A percentile compares a stretch with the other conserved stretches of the same genome.
phyloP scores from a whole-genome alignment of 257 asterid species.

The Solanum verrucosum region DNA sequence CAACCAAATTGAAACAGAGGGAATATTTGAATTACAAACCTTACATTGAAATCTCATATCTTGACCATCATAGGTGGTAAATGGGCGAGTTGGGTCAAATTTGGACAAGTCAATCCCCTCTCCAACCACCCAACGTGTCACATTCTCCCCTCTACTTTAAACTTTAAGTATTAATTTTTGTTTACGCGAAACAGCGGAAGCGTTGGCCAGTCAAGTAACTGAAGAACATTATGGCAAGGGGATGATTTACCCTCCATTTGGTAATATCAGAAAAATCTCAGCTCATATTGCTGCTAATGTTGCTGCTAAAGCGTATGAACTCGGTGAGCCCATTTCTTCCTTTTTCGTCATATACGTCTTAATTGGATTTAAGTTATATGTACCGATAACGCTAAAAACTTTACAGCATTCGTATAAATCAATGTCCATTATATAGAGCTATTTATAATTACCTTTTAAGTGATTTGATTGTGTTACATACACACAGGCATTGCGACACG shows the following conservation, averaged over 20 bases:
- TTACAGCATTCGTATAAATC: background rate
- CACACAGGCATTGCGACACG: conserved; percentile 64
- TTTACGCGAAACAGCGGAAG: conserved; percentile 66
- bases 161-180: background rate
- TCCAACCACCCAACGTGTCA: background rate
- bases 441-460: background rate
- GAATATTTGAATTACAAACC: background rate
- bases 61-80: background rate
- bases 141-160: background rate
- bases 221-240: conserved; percentile 83
- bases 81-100: background rate
- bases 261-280: conserved; percentile 75
- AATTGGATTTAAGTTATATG: background rate
- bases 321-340: conserved; percentile 32
- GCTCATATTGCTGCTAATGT: conserved; percentile 86
- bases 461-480: background rate
- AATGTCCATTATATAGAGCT: background rate
- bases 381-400: background rate
- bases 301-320: conserved; percentile 94
- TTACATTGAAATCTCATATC: background rate
- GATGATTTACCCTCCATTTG: conserved; percentile 80
- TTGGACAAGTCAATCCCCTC: background rate
- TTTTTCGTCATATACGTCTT: background rate
- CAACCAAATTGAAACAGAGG: background rate
- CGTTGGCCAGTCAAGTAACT: conserved; percentile 80